Base-by-base conservation (phyloP, 1,139 yeast species). In the Geotrichum cucujoidarum region DNA sequence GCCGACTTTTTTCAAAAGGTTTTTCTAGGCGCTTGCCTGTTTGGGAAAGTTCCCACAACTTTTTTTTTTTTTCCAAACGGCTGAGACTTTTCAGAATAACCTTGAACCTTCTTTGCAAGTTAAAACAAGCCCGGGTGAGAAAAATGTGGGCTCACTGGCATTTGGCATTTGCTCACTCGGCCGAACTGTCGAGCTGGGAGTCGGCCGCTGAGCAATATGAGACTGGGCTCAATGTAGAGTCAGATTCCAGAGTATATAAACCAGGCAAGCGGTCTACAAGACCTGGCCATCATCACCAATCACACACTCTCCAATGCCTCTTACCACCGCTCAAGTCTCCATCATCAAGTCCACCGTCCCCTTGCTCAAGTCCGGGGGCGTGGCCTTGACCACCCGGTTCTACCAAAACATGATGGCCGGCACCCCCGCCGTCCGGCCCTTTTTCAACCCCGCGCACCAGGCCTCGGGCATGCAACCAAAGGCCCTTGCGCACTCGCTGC, bases 371-470 rank as follows among this genome's bases (percentile, higher is more conserved):
- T 67, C 65, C 52, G 69, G 75, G 41, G 89, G 88, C 33, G 77
- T 72, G 25, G 70, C 67, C 2, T 67, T 83, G 47, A 80, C 88
- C 27, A 63, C 72, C 25, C 66, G 66, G 18, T 79, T 82, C 61
- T 82, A 82, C 64, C 55, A 67, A 20, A 69, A 72, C 57, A 79
- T 83, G 87, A 66, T 82, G 31, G 52, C 56, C 14, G 73, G 67
- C 21, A 69, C 76, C 56, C 80, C 80, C 11, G 79, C 72, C 50
- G 77, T 81, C n/a, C 70, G 69, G 53, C 74, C 80, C 22, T 73
- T 75, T 58, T 82, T 82, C 70, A 82, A 82, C 63, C 72, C 68
- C 56, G 67, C 81, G 2, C 76, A 82, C 62, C 89, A 82, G 63
- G 63, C 61, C 44, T 67, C 73, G 29, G 73, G 75, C 50, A 70